Evolutionary conservation across 208 protist species (phyloP).

Genomic region (Lotmaria passim): DNA sequence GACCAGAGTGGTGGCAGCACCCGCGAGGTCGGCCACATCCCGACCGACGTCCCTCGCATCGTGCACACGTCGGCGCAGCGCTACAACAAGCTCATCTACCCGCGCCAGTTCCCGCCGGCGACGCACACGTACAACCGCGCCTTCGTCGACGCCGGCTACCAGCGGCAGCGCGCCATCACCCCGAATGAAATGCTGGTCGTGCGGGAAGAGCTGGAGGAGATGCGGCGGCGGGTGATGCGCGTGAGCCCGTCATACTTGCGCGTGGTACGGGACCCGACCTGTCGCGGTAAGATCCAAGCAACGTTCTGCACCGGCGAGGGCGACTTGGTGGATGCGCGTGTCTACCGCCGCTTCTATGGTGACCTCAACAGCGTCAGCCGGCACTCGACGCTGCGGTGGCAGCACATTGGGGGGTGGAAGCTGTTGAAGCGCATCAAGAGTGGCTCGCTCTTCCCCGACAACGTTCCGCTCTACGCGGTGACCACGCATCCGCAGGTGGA

Average conservation of each 20-base stretch:
- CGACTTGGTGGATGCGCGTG: slow-evolving; percentile 67
- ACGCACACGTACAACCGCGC: slow-evolving; percentile 85
- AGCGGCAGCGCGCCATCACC: slow-evolving; percentile 80
- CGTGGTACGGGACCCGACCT: slow-evolving; percentile 78
- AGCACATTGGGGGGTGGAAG: slow-evolving; percentile 91
- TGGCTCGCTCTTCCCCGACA: slow-evolving; percentile 80
- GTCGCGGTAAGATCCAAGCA: slow-evolving; percentile 81
- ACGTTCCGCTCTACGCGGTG: slow-evolving; percentile 86
- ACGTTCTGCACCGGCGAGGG: slow-evolving; percentile 85
- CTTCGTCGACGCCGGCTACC: slow-evolving; percentile 86
- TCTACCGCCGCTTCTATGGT: slow-evolving; percentile 89
- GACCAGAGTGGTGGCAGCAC: slow-evolving; percentile 46
- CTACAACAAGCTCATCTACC: slow-evolving; percentile 83
- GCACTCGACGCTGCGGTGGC: slow-evolving; percentile 86
- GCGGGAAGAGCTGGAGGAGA: slow-evolving; percentile 71
- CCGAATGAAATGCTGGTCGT: slow-evolving; percentile 86
- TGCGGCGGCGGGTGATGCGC: slow-evolving; percentile 58
- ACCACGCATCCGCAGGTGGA: slow-evolving; percentile 79
- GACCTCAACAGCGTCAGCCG: slow-evolving; percentile 61
- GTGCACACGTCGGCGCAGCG: slow-evolving; percentile 55
- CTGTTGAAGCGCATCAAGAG: slow-evolving; percentile 69
- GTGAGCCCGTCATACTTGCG: slow-evolving; percentile 65
- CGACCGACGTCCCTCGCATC: slow-evolving; percentile 62
- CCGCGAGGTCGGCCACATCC: slow-evolving; percentile 70
- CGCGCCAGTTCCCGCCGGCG: slow-evolving; percentile 68